A percentile compares a stretch with the other conserved stretches of the same genome.
Conservation (phyloP, 352 stramenopile species). For the Phytophthora litchii region DNA sequence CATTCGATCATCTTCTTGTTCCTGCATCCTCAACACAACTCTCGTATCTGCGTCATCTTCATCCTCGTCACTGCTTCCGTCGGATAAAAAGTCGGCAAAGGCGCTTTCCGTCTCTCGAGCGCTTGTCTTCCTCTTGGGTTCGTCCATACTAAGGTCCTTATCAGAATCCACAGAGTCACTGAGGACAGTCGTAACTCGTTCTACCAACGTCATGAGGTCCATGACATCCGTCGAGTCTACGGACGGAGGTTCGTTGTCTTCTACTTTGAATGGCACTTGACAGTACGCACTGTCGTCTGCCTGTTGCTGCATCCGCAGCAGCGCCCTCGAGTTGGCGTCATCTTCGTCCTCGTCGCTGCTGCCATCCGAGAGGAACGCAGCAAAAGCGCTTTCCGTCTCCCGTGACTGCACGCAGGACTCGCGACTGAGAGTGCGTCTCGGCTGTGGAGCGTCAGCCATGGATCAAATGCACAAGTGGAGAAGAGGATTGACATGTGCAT, state of each 20-base stretch:
- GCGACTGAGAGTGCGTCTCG: constrained; percentile 18
- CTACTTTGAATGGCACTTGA: constrained; percentile 14
- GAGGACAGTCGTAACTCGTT: background rate
- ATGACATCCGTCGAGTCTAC: constrained; percentile 1
- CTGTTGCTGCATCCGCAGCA: constrained; percentile 53
- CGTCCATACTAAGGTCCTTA: too few relatives aligned
- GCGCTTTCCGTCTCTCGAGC: constrained; percentile 9
- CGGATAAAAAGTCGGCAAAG: constrained; percentile 53
- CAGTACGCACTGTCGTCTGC: constrained; percentile 54
- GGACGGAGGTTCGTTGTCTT: background rate
- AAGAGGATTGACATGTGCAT: too few relatives aligned
- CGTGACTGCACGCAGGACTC: constrained; percentile 6
- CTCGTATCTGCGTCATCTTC: constrained; percentile 38
- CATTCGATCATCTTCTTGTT: constrained; percentile 54
- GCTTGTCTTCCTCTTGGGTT: constrained; percentile 13
- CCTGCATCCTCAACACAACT: constrained; percentile 48
- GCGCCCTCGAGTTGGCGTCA: constrained; percentile 25
- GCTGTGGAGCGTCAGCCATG: constrained; percentile 30
- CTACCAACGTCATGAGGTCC: constrained; percentile 7
- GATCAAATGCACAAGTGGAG: background rate
- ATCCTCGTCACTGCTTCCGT: constrained; percentile 38
- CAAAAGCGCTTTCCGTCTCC: constrained; percentile 31
- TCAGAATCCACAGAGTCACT: too few relatives aligned
- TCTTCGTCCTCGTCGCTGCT: constrained; percentile 39
- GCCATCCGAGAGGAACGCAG: constrained; percentile 52